A percentile compares a stretch with the other conserved stretches of the same genome.
Conservation (phyloP, 2,329 filamentous ascomycete genomes). For the Verticillium tricorpus region DNA sequence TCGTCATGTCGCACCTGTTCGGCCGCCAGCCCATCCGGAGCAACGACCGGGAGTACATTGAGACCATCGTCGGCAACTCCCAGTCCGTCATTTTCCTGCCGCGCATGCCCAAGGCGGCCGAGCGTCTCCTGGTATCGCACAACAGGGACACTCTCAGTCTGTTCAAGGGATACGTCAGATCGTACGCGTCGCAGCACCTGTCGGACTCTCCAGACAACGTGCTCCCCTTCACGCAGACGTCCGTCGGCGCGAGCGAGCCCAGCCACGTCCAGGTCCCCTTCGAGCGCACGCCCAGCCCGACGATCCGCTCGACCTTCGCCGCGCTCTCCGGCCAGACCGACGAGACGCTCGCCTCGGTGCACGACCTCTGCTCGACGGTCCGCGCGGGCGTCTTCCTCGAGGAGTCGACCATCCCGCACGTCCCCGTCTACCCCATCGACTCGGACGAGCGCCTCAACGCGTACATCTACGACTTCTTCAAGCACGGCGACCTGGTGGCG, state of each 20-base stretch:
- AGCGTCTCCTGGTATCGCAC: slow-evolving; percentile 52
- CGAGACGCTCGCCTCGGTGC: slow-evolving; percentile 54
- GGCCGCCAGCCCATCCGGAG: slow-evolving; percentile 57
- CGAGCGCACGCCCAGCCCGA: slow-evolving; percentile 30
- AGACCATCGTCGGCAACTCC: slow-evolving; percentile 41
- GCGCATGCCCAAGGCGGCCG: slow-evolving; percentile 53
- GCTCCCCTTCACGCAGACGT: slow-evolving; percentile 55
- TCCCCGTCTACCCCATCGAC: slow-evolving; percentile 41
- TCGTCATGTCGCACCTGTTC: slow-evolving; percentile 69
- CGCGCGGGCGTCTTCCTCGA: slow-evolving; percentile 71
- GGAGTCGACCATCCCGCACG: slow-evolving; percentile 65
- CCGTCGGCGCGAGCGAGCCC: slow-evolving; percentile 30
- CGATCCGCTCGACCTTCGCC: slow-evolving; percentile 62
- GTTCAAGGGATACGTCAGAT: slow-evolving; percentile 65
- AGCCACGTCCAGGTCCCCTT: slow-evolving; percentile 17
- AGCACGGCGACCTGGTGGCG: slow-evolving; percentile 60
- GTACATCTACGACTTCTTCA: slow-evolving; percentile 73
- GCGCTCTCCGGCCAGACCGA: slow-evolving; percentile 67
- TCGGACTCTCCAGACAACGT: slow-evolving; percentile 40
- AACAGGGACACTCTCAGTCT: slow-evolving; percentile 62
- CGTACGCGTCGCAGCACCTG: slow-evolving; percentile 63
- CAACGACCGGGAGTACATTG: slow-evolving; percentile 6
- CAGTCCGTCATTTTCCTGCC: slow-evolving; percentile 37
- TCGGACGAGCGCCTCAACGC: slow-evolving; percentile 51
- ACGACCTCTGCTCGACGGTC: slow-evolving; percentile 62